Base-by-base conservation (phyloP, 208 protist genomes). In the Naegleria gruberi region DNA sequence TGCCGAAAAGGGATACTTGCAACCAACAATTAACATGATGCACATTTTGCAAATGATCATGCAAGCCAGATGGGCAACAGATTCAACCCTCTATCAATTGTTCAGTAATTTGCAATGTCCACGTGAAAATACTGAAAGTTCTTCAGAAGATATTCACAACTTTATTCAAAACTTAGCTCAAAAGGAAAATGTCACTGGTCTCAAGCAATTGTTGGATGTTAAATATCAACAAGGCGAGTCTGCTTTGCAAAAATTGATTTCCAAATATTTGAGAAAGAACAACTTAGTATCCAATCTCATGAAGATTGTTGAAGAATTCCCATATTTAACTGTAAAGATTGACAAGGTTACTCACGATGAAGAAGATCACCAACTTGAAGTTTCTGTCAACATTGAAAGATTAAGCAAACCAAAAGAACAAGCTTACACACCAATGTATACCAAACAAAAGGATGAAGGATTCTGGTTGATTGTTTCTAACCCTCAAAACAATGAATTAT, bases 11-110 rank as follows among this genome's bases (percentile, higher is more conserved):
- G 98, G 98, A 10, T 96, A 96, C 92, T 94, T 99, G 8, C 91
- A 93, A 85, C 92, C 97, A 5, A 90, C 97, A 40, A 92, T 99
- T 43, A 91, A 95, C 17, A 94, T 93, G 89, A 98, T 99, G 96
- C 92, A 95, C 43, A 92, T 99, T 7, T 92, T 97, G 90, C 97
- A 99, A 95, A 98, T 97, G 94, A 91, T 99, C 8, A 94, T 97
- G 90, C 98, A 99, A 94, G 97, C 93, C 8, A 90, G 93, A 4
- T 98, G 97, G 97, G 95, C 94, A 93, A 91, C 93, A 87, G 93
- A 94, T 51, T 92, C 91, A 91, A 96, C 96, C 44, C 93, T 98
- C 40, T 90, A 97, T 89, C 95, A 97, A 90, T 93, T 98, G 34
- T 77, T 77, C n/a, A 77, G 65, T 77, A 73, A 51, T 74, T 44